Evolutionary conservation across 176 grass and related monocot genomes (phyloP).

Genomic region (Luzula sylvatica): DNA sequence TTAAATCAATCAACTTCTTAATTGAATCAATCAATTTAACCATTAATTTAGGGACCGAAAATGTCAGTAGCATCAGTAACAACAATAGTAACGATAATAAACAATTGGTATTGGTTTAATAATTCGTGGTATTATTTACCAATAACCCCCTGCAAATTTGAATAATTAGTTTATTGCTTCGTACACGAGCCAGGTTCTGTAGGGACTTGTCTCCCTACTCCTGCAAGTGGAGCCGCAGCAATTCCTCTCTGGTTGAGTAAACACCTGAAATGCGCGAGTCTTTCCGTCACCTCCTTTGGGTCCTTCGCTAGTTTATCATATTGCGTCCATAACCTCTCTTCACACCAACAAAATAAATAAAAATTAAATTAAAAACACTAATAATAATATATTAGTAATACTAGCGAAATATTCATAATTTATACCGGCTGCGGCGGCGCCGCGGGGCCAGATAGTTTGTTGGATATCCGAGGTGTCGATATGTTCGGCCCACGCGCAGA

Average conservation of each 20-base stretch:
- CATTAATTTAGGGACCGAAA: constrained; percentile 25
- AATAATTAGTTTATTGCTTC: constrained; percentile 45
- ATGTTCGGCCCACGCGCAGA: constrained; percentile 85
- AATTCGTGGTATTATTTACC: too few species aligned
- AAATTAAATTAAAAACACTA: too few species aligned
- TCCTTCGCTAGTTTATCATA: constrained; percentile 47
- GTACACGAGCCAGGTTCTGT: constrained; percentile 60
- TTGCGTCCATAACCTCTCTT: constrained; percentile 79
- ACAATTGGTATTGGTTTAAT: constrained; percentile 52
- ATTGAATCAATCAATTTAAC: too few species aligned
- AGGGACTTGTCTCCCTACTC: constrained; percentile 35
- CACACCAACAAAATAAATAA: constrained; percentile 26
- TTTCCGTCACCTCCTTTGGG: constrained; percentile 42
- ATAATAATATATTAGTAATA: too few species aligned
- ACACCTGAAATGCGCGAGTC: constrained; percentile 85
- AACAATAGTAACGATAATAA: constrained; percentile 19
- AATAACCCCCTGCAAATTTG: too few species aligned
- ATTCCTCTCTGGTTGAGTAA: constrained; percentile 86
- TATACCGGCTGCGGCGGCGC: constrained; percentile 83
- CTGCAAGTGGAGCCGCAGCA: constrained; percentile 66
- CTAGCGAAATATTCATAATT: too few species aligned
- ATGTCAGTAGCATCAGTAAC: constrained; percentile 8
- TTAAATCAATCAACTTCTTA: too few species aligned
- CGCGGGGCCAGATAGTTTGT: constrained; percentile 90
- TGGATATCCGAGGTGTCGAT: constrained; percentile 84